A percentile compares a stretch with the other conserved stretches of the same genome.
phyloP scores from a whole-genome alignment of 2,329 filamentous ascomycete genomes.

The Westerdykella ornata region DNA sequence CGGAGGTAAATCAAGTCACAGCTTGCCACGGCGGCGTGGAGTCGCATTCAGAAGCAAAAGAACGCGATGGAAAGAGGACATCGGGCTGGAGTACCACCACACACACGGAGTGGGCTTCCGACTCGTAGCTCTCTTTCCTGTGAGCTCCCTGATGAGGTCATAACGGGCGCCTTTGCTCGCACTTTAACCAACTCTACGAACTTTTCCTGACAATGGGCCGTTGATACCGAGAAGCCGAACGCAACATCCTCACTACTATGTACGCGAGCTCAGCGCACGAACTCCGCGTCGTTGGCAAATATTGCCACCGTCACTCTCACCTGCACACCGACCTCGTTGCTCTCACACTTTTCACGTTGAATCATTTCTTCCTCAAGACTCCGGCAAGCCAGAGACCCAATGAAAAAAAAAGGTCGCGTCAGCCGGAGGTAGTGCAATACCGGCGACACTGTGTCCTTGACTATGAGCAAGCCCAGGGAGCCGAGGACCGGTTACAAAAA shows the following conservation, averaged over 20 bases:
- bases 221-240: background rate
- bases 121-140: too few species aligned
- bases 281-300: background rate
- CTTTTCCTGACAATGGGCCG: background rate
- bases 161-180: too few species aligned
- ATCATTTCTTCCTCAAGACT: slow-evolving; percentile 22
- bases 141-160: too few species aligned
- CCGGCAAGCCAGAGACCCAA: slow-evolving; percentile 17
- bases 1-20: too few species aligned
- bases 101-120: too few species aligned
- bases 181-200: too few species aligned
- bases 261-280: background rate
- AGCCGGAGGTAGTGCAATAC: slow-evolving; percentile 68
- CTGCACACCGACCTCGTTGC: background rate
- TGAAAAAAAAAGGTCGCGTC: slow-evolving; percentile 51
- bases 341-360: background rate
- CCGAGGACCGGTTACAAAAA: slow-evolving; percentile 53
- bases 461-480: slow-evolving; percentile 67
- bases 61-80: too few species aligned
- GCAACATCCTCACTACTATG: background rate
- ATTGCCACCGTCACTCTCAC: background rate
- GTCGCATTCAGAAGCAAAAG: too few species aligned
- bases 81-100: too few species aligned
- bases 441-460: slow-evolving; percentile 60
- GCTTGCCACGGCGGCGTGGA: too few species aligned